phyloP scores from a whole-genome alignment of 495 filamentous ascomycete species.

The Penicillium longicatenatum region DNA sequence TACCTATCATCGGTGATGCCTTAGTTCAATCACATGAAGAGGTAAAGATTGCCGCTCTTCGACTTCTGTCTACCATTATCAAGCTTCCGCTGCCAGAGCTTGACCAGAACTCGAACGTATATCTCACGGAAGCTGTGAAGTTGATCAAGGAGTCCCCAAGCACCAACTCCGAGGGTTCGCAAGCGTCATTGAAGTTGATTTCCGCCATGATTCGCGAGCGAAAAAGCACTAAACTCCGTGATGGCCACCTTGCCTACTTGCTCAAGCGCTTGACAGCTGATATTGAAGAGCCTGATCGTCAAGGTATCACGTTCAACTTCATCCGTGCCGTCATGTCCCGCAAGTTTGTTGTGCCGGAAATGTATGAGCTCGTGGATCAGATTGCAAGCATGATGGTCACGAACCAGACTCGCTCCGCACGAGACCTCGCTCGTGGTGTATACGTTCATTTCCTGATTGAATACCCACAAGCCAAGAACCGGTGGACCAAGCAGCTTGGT shows the following conservation, averaged over 20 bases:
- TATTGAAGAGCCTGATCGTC: slow-evolving; percentile 85
- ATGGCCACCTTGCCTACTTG: slow-evolving; percentile 79
- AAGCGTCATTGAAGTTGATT: slow-evolving; percentile 84
- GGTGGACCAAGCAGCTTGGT: slow-evolving; percentile 83
- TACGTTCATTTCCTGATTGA: slow-evolving; percentile 94
- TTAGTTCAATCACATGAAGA: slow-evolving; percentile 83
- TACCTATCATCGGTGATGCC: slow-evolving; percentile 86
- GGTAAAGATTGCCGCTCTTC: slow-evolving; percentile 80
- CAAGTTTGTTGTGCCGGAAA: slow-evolving; percentile 79
- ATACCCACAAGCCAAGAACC: slow-evolving; percentile 86
- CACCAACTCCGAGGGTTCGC: slow-evolving; percentile 77
- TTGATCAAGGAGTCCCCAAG: slow-evolving; percentile 74
- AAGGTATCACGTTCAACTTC: slow-evolving; percentile 92
- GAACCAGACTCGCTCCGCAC: slow-evolving; percentile 81
- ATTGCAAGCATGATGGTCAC: slow-evolving; percentile 94
- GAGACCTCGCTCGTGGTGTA: slow-evolving; percentile 82
- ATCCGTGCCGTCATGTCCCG: slow-evolving; percentile 80
- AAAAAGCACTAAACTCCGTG: slow-evolving; percentile 70
- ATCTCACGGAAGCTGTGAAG: slow-evolving; percentile 79
- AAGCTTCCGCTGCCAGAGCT: slow-evolving; percentile 76
- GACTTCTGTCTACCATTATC: slow-evolving; percentile 79
- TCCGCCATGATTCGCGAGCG: slow-evolving; percentile 83
- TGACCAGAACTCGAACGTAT: slow-evolving; percentile 70
- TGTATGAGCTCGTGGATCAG: slow-evolving; percentile 89
- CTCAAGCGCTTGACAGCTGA: slow-evolving; percentile 84